Conservation (phyloP, 306 rosid species). For the Bauhinia variegata region DNA sequence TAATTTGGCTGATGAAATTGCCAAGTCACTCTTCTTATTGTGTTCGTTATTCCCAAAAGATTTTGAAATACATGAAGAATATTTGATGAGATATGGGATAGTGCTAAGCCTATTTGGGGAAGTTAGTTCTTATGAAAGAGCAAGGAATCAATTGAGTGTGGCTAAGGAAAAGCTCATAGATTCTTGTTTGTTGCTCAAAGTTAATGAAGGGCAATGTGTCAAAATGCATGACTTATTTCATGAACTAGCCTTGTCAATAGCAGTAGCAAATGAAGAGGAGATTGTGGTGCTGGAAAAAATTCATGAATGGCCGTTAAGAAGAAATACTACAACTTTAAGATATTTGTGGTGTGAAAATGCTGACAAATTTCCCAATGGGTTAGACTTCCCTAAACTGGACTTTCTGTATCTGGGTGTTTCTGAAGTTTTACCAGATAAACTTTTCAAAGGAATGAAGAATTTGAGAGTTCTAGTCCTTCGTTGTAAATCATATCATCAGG, state of each 20-base stretch:
- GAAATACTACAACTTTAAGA: background rate
- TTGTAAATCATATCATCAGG: too few species aligned
- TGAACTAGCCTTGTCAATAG: background rate
- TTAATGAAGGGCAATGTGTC: background rate
- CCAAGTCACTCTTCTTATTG: background rate
- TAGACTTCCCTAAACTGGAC: too few species aligned
- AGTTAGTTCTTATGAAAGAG: background rate
- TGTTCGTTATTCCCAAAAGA: conserved; percentile 14
- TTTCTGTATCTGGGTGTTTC: too few species aligned
- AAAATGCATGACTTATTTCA: conserved; percentile 19
- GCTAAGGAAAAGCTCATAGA: background rate
- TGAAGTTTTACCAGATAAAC: too few species aligned
- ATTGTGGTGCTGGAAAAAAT: background rate
- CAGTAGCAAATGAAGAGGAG: background rate
- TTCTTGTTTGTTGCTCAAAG: background rate
- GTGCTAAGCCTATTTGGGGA: background rate
- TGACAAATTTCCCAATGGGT: too few species aligned
- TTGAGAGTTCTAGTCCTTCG: too few species aligned
- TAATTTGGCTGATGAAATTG: background rate
- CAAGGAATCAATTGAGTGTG: background rate
- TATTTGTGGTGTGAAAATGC: background rate
- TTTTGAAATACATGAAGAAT: background rate
- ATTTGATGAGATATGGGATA: background rate
- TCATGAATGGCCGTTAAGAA: background rate
- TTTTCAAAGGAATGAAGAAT: too few species aligned